Evolutionary conservation across 352 stramenopile genomes (phyloP).

Genomic region (Sclerospora graminicola): DNA sequence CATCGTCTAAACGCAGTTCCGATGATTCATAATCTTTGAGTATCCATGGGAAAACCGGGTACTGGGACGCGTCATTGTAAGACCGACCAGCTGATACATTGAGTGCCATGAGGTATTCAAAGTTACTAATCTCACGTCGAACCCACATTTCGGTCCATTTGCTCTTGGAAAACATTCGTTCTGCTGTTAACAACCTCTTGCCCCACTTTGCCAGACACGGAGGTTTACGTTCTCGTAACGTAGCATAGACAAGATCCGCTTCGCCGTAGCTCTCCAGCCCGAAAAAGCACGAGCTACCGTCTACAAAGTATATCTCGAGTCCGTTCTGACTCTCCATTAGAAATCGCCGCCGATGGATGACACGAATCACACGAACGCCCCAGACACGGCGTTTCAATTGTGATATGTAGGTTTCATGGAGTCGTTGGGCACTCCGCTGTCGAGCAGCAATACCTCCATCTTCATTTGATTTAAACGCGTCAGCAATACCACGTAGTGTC

Average conservation of each 20-base stretch:
- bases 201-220: slow-evolving; percentile 69
- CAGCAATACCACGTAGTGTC: slow-evolving; percentile 48
- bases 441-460: slow-evolving; percentile 19
- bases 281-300: slow-evolving; percentile 71
- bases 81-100: slow-evolving; percentile 93
- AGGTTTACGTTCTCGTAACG: slow-evolving; percentile 66
- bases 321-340: slow-evolving; percentile 58
- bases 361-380: slow-evolving; percentile 70
- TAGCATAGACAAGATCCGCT: slow-evolving; percentile 70
- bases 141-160: slow-evolving; percentile 86
- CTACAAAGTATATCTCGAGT: slow-evolving; percentile 81
- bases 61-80: slow-evolving; percentile 97
- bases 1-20: slow-evolving; percentile 90
- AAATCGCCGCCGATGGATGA: slow-evolving; percentile 69
- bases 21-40: slow-evolving; percentile 92
- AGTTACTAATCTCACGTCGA: slow-evolving; percentile 83
- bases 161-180: slow-evolving; percentile 66
- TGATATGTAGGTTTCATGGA: slow-evolving; percentile 51
- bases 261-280: slow-evolving; percentile 56
- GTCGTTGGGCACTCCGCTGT: slow-evolving; percentile 21
- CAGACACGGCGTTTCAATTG: slow-evolving; percentile 67
- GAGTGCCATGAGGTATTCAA: slow-evolving; percentile 95
- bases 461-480: slow-evolving; percentile 33
- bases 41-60: slow-evolving; percentile 98
- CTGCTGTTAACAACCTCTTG: slow-evolving; percentile 57